Conservation (phyloP, 2,329 filamentous ascomycete species). For the Penicillium verrucosum region DNA sequence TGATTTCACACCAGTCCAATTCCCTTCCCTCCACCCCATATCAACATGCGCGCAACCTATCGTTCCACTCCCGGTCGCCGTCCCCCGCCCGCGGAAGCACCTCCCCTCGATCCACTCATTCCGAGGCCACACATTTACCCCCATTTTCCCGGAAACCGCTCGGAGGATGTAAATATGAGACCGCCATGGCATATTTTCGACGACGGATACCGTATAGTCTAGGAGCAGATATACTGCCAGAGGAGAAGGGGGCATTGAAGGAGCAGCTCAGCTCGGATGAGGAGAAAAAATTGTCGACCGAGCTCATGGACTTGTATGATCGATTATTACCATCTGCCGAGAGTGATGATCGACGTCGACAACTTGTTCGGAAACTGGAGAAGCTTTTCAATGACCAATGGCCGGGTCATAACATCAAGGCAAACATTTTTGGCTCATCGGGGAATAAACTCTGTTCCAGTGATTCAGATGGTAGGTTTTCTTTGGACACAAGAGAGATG, state of each 20-base stretch:
- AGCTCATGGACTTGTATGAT: conserved; percentile 83
- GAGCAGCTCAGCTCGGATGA: conserved; percentile 67
- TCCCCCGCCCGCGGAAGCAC: conserved; percentile 76
- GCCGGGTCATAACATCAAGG: conserved; percentile 84
- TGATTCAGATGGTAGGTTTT: conserved; percentile 80
- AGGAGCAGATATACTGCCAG: conserved; percentile 74
- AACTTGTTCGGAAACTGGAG: conserved; percentile 82
- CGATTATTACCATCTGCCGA: conserved; percentile 76
- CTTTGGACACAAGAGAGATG: neutral
- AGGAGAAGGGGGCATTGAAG: conserved; percentile 66
- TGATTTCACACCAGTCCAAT: conserved; percentile 68
- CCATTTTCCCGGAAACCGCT: conserved; percentile 66
- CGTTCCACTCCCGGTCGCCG: conserved; percentile 72
- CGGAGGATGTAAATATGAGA: conserved; percentile 82
- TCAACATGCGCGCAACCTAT: conserved; percentile 79
- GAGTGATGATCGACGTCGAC: conserved; percentile 71
- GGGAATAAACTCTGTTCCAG: conserved; percentile 92
- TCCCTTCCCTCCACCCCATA: conserved; percentile 93
- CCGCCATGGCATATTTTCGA: conserved; percentile 73
- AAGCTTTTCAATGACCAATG: conserved; percentile 84
- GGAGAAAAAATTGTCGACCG: conserved; percentile 69
- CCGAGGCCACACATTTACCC: conserved; percentile 75
- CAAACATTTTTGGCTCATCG: conserved; percentile 96
- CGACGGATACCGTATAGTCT: conserved; percentile 89
- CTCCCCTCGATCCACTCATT: conserved; percentile 86